A percentile compares a stretch with the other conserved stretches of the same genome.
Conservation (phyloP, 352 stramenopile genomes). For the Phytophthora litchii region DNA sequence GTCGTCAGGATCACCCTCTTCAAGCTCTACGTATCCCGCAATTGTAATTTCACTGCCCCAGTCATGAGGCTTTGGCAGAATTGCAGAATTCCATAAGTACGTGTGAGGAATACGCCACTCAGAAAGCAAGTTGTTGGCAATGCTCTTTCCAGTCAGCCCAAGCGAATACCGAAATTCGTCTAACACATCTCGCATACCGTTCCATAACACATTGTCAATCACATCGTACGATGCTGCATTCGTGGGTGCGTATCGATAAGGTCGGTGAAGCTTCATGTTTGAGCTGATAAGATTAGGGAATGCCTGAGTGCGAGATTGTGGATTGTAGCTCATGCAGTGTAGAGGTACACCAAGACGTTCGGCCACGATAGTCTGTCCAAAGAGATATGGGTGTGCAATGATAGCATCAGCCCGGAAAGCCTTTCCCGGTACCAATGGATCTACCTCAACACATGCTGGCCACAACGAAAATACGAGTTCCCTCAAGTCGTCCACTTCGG, state of each 20-base stretch:
- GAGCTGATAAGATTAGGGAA: slow-evolving; percentile 63
- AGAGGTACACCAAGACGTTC: slow-evolving; percentile 77
- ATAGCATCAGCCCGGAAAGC: slow-evolving; percentile 76
- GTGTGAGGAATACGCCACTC: slow-evolving; percentile 71
- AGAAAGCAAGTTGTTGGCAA: slow-evolving; percentile 40
- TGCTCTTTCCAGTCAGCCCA: slow-evolving; percentile 49
- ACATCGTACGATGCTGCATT: slow-evolving; percentile 65
- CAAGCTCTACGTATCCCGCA: slow-evolving; percentile 54
- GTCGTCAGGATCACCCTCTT: slow-evolving; percentile 28
- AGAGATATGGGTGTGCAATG: slow-evolving; percentile 65
- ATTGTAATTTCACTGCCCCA: slow-evolving; percentile 66
- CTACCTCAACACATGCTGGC: slow-evolving; percentile 56
- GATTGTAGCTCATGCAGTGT: slow-evolving; percentile 65
- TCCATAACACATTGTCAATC: slow-evolving; percentile 60
- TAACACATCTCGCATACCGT: slow-evolving; percentile 46
- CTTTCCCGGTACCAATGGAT: slow-evolving; percentile 44
- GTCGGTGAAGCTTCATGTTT: slow-evolving; percentile 47
- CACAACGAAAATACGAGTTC: slow-evolving; percentile 67
- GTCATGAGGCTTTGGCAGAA: slow-evolving; percentile 68
- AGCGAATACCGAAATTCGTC: slow-evolving; percentile 66
- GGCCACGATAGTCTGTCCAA: slow-evolving; percentile 66
- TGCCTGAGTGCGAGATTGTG: slow-evolving; percentile 56
- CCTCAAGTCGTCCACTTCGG: slow-evolving; percentile 51
- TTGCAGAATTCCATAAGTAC: slow-evolving; percentile 68
- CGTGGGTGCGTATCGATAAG: slow-evolving; percentile 49